A percentile compares a stretch with the other conserved stretches of the same genome.
These are phyloP conservation scores for Hypoxylon rickii DNA, from an alignment of 495 filamentous ascomycete species.

Conservation along the genomic window DNA sequence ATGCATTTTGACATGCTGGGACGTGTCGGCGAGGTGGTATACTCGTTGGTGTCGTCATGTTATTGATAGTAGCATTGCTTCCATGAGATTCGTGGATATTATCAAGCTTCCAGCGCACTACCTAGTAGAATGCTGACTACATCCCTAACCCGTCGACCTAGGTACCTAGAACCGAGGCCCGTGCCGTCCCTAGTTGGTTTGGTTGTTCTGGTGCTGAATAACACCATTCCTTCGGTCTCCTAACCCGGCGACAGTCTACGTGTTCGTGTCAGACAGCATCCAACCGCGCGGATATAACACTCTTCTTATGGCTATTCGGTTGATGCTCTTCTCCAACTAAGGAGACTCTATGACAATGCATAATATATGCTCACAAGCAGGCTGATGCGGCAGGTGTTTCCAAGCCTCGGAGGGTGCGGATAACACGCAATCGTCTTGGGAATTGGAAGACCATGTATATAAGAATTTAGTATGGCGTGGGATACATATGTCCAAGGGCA, in stretches of 20 bases:
- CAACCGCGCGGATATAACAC: conserved; percentile 7
- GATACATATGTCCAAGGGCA: no score
- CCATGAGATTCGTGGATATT: conserved; percentile 5
- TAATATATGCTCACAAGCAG: conserved; percentile 8
- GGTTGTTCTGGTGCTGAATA: background rate
- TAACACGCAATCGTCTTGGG: conserved; percentile 15
- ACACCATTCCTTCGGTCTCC: background rate
- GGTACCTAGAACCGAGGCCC: no score
- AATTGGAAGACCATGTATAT: no score
- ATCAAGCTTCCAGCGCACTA: background rate
- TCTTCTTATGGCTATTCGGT: background rate
- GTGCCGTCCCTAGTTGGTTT: background rate
- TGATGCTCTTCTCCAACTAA: conserved; percentile 19
- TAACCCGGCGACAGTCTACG: background rate
- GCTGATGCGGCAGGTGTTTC: conserved; percentile 18
- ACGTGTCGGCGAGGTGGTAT: conserved; percentile 5
- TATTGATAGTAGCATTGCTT: background rate
- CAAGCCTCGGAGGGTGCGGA: conserved; percentile 15
- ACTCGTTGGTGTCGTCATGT: conserved; percentile 5
- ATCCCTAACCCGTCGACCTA: no score
- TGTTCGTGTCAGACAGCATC: background rate
- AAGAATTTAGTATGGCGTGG: no score
- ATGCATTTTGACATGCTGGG: conserved; percentile 10
- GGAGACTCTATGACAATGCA: conserved; percentile 21
- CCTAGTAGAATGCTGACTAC: background rate